Evolutionary conservation across 306 rosid species (phyloP), one percentile per base, ranked within the genome.

Genomic region (Vachellia collinsii): DNA sequence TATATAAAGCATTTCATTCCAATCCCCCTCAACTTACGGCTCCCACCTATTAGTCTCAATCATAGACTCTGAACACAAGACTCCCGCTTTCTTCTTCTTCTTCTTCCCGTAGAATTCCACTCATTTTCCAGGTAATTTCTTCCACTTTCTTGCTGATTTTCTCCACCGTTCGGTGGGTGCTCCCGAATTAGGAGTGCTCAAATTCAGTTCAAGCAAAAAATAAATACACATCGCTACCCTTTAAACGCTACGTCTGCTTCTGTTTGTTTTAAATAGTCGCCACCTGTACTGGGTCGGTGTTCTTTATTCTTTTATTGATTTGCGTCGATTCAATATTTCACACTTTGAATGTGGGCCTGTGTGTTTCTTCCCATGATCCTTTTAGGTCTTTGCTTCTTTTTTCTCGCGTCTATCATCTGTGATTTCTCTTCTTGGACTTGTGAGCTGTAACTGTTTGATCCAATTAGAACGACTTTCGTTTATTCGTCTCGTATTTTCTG

Each of bases 71-170:
- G 6, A 3, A 13, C 38, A 8, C 11, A 20, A 20, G 37, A 42
- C 39, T 42, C 12, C 17, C 13, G 5, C 53, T 1, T 69, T 20
- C 53, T 5, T 9, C 74, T 22, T 23, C 17, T n/a, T 8, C 73
- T 20, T 42, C 51, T 42, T 25, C 11, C 17, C 37, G 37, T 82
- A 56, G 65, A 67, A 73, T 58, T 67, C 20, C 0, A 37, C 38
- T 23, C 4, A 4, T 63, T 46, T 64, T 16, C 42, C 0, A 74
- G 89, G 89, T 86, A 80, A 62, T 14, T 80, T 68, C 20, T 7
- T 48, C 53, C 36, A 9, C 76, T 16, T 39, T 23, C 23, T 56
- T 9, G 13, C 8, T 74, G 22, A 11, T n/a, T 37, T 56, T 74
- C 78, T 56, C 34, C 19, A n/a, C 29, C 14, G 11, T 38, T 53